Evolutionary conservation across 2,329 filamentous ascomycete genomes (phyloP).

Genomic region (Huntiella decipiens): DNA sequence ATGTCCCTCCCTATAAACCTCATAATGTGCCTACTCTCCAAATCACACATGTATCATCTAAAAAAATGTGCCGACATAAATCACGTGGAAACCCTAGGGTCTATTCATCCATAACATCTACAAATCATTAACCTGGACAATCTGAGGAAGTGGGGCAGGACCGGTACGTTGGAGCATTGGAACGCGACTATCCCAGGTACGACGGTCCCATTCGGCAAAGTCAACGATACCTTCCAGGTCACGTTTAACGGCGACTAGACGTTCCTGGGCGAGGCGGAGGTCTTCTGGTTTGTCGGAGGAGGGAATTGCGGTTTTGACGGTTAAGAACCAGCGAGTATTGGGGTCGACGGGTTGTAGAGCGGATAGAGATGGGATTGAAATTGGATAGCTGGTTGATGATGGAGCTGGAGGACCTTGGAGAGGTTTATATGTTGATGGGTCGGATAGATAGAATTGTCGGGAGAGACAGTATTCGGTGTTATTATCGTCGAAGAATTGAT

Average conservation of each 20-base stretch:
- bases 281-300: constrained; percentile 40
- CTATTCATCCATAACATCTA: neutral
- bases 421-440: constrained; percentile 18
- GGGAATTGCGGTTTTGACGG: constrained; percentile 31
- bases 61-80: no score
- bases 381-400: constrained; percentile 12
- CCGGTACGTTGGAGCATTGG: constrained; percentile 21
- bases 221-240: constrained; percentile 34
- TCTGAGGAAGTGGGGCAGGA: constrained; percentile 17
- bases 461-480: constrained; percentile 31
- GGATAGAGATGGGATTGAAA: constrained; percentile 27
- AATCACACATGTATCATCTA: no score
- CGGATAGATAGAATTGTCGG: constrained; percentile 25
- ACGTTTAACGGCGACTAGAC: constrained; percentile 25
- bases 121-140: constrained; percentile 13
- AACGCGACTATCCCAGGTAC: constrained; percentile 32
- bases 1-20: no score
- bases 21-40: no score
- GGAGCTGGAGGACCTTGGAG: constrained; percentile 5
- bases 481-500: constrained; percentile 31
- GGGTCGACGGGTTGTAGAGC: constrained; percentile 29
- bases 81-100: no score
- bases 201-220: constrained; percentile 32
- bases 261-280: constrained; percentile 34
- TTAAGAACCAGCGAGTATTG: constrained; percentile 34